Evolutionary conservation across 371 early-diverging fungal species (phyloP).

Genomic region (Mucor sp.): DNA sequence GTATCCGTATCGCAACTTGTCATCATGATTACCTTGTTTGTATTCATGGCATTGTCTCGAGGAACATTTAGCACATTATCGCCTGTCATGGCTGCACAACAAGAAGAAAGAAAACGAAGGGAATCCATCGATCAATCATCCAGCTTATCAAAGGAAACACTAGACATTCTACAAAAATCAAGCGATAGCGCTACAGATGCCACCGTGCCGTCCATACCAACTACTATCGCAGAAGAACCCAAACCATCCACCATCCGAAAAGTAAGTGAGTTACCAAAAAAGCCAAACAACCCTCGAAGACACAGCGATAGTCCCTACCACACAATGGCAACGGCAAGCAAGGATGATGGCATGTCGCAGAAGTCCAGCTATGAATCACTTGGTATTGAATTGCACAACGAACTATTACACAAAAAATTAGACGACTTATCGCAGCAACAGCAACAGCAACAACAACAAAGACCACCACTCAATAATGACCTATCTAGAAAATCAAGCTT

Average conservation of each 20-base stretch:
- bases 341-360: background rate
- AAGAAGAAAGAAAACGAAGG: slow-evolving; percentile 40
- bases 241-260: background rate
- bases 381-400: slow-evolving; percentile 15
- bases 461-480: background rate
- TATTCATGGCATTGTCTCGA: slow-evolving; percentile 55
- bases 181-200: background rate
- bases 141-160: background rate
- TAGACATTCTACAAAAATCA: background rate
- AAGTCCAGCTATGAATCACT: slow-evolving; percentile 5
- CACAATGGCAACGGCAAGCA: background rate
- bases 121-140: slow-evolving; percentile 27
- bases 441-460: slow-evolving; percentile 7
- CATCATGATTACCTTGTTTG: slow-evolving; percentile 54
- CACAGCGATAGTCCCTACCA: slow-evolving; percentile 24
- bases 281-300: slow-evolving; percentile 22
- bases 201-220: background rate
- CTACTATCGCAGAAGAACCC: background rate
- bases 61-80: slow-evolving; percentile 47
- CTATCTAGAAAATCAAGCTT: background rate
- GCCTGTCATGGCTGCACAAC: slow-evolving; percentile 50
- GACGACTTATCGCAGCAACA: background rate
- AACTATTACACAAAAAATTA: slow-evolving; percentile 5
- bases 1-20: slow-evolving; percentile 61
- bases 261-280: slow-evolving; percentile 5